Conservation (phyloP, 2,329 filamentous ascomycete species). For the Fonsecaea erecta region DNA sequence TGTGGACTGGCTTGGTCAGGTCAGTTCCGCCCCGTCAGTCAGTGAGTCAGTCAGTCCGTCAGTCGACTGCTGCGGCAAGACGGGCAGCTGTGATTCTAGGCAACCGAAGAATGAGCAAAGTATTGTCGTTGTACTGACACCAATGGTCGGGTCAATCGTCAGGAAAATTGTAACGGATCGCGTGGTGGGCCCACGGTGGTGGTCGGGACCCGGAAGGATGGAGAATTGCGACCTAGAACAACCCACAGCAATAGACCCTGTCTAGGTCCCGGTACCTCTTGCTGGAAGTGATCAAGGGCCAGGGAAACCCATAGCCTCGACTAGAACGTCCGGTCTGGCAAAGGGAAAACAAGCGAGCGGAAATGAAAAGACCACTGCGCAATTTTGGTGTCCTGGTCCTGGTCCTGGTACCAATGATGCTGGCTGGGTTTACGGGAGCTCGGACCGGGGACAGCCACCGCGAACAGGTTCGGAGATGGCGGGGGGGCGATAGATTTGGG, state of each 20-base stretch:
- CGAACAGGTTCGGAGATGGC: slow-evolving; percentile 16
- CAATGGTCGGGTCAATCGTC: slow-evolving; percentile 1
- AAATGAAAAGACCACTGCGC: not conserved
- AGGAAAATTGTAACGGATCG: slow-evolving; percentile 4
- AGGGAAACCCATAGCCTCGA: not conserved
- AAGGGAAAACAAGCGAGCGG: not conserved
- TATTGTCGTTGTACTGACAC: slow-evolving; percentile 1
- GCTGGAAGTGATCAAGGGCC: not conserved
- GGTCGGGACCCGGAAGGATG: slow-evolving; percentile 5
- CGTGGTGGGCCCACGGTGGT: not conserved
- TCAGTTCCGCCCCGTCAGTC: not conserved
- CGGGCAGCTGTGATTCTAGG: slow-evolving; percentile 1
- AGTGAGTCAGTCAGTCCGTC: not conserved
- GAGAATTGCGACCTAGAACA: not conserved
- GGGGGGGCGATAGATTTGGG: slow-evolving; percentile 11
- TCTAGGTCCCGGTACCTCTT: not conserved
- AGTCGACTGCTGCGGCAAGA: not conserved
- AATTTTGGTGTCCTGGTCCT: no score
- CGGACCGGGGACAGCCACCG: slow-evolving; percentile 2
- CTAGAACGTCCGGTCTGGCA: not conserved
- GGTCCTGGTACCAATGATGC: not conserved
- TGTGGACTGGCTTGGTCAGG: not conserved
- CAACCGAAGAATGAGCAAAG: not conserved
- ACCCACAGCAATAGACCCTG: not conserved
- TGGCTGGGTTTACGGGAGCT: not conserved